These are phyloP conservation scores for Brassica rapa DNA, from an alignment of 345 rosid genomes.

Conservation along the genomic window DNA sequence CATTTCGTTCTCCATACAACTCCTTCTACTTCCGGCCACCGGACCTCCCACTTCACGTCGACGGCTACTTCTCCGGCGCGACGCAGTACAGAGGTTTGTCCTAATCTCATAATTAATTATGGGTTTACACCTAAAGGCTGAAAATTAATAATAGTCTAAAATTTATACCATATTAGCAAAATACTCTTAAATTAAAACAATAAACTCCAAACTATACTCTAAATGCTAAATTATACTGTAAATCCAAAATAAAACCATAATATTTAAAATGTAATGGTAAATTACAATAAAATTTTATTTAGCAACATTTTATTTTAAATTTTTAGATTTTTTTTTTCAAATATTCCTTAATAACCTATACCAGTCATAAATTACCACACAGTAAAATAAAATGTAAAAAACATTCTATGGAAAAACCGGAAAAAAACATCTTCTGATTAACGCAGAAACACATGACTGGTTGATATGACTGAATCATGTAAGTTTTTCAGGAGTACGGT, in stretches of 20 bases:
- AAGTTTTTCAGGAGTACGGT: constrained; percentile 44
- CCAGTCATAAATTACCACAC: constrained; percentile 15
- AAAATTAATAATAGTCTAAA: background rate
- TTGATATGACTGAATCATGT: constrained; percentile 38
- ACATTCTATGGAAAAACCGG: constrained; percentile 38
- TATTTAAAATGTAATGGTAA: background rate
- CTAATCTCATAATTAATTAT: background rate
- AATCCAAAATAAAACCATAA: background rate
- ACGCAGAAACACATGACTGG: constrained; percentile 38
- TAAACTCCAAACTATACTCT: background rate
- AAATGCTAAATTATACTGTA: background rate
- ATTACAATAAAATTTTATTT: background rate
- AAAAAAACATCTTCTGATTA: constrained; percentile 38
- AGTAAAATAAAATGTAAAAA: constrained; percentile 8
- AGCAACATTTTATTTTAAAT: background rate
- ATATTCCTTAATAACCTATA: background rate
- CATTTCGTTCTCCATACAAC: constrained; percentile 58
- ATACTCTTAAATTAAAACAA: background rate
- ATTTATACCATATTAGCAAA: background rate
- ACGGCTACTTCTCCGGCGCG: constrained; percentile 62
- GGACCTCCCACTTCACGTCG: constrained; percentile 69
- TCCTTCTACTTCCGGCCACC: constrained; percentile 53
- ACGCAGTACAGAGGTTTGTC: constrained; percentile 42
- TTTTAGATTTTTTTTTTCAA: background rate
- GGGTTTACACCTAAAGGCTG: background rate